phyloP scores from a whole-genome alignment of 164 flowering plant genomes.

The Platanus orientalis region DNA sequence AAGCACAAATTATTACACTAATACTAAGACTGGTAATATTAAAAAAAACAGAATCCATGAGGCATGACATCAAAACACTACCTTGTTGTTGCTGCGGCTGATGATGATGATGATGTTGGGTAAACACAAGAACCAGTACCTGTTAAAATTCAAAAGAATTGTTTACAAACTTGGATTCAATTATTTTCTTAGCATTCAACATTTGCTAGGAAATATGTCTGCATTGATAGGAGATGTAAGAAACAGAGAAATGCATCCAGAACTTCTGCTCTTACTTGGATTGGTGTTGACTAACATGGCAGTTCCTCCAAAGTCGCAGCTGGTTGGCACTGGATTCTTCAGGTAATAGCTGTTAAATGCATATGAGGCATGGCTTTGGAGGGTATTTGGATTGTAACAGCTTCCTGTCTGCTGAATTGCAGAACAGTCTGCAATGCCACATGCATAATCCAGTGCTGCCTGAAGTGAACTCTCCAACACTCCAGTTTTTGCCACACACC shows the following conservation, averaged over 20 bases:
- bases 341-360: conserved; percentile 94
- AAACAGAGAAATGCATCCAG: neutral
- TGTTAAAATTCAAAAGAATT: conserved; percentile 15
- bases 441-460: conserved; percentile 87
- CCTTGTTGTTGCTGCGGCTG: conserved; percentile 12
- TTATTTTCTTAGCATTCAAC: too few species aligned
- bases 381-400: conserved; percentile 72
- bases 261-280: conserved; percentile 71
- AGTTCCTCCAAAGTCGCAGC: conserved; percentile 87
- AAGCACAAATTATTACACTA: neutral
- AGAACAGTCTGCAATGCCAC: conserved; percentile 86
- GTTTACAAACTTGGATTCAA: neutral
- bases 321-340: conserved; percentile 60
- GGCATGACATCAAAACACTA: neutral
- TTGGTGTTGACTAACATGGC: conserved; percentile 55
- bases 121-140: conserved; percentile 72
- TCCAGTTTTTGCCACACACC: conserved; percentile 89
- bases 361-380: conserved; percentile 82
- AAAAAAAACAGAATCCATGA: neutral
- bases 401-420: conserved; percentile 63
- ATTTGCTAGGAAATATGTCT: too few species aligned
- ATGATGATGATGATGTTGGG: conserved; percentile 39
- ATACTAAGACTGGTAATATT: neutral
- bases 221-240: neutral
- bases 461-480: conserved; percentile 49